These are phyloP conservation scores for Capniomyces stellatus DNA, from an alignment of 371 early-diverging fungal genomes.

Conservation along the genomic window DNA sequence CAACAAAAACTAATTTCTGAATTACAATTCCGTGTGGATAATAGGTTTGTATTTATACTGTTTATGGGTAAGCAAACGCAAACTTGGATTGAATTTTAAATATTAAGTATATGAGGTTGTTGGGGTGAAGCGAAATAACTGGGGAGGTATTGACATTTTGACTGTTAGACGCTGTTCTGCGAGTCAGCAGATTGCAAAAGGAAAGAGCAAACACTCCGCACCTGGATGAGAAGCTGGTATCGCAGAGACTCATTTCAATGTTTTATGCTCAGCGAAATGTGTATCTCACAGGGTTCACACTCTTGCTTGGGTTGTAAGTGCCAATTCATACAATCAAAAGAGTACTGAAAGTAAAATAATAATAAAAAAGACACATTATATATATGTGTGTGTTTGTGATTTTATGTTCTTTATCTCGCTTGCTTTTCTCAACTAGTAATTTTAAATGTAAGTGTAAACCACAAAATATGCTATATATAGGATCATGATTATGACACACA, in stretches of 20 bases:
- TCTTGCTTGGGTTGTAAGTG: conserved; percentile 73
- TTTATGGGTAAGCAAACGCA: conserved; percentile 1
- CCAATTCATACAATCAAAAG: too few relatives aligned
- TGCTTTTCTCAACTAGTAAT: too few relatives aligned
- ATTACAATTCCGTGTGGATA: too few relatives aligned
- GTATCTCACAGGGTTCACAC: conserved; percentile 73
- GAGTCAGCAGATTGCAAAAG: conserved; percentile 37
- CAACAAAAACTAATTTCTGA: too few relatives aligned
- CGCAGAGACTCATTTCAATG: conserved; percentile 42
- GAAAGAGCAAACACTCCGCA: conserved; percentile 19
- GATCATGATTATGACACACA: conserved; percentile 1
- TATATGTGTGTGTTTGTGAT: too few relatives aligned
- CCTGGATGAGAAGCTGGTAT: conserved; percentile 31
- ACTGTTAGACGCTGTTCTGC: conserved; percentile 44
- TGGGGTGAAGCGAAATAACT: background rate
- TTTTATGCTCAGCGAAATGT: conserved; percentile 84
- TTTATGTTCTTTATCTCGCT: too few relatives aligned
- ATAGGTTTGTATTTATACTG: background rate
- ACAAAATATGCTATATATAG: too few relatives aligned
- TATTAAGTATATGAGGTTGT: background rate
- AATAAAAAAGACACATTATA: too few relatives aligned
- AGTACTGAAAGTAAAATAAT: too few relatives aligned
- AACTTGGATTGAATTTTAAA: too few relatives aligned
- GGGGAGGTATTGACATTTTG: background rate
- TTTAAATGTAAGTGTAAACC: too few relatives aligned